phyloP scores from a whole-genome alignment of 2,329 filamentous ascomycete species.

The Colletotrichum liriopes region DNA sequence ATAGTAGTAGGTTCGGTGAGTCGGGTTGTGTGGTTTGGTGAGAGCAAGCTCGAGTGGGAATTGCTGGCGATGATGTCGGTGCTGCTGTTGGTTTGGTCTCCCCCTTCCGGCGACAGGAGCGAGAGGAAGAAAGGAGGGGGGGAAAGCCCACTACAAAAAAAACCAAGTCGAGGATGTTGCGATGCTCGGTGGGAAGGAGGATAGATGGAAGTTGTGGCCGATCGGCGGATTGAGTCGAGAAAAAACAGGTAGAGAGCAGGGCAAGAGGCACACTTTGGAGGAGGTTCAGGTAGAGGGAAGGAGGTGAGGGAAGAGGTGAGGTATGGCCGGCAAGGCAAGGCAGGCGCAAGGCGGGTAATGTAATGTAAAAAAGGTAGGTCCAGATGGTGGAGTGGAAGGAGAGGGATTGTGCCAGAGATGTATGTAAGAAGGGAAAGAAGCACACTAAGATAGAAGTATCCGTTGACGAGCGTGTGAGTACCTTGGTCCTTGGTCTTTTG shows the following conservation, averaged over 20 bases:
- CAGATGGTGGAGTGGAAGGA: constrained; percentile 28
- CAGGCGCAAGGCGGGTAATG: constrained; percentile 39
- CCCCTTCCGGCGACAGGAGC: background rate
- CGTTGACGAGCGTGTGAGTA: constrained; percentile 19
- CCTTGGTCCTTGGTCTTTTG: constrained; percentile 10
- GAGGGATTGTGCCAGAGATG: constrained; percentile 41
- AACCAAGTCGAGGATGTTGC: background rate
- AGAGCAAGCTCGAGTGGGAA: background rate
- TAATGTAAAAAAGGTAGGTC: constrained; percentile 37
- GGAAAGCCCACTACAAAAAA: background rate
- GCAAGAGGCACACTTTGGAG: constrained; percentile 1
- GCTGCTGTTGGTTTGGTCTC: background rate
- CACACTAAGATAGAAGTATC: constrained; percentile 31
- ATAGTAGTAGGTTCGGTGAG: background rate
- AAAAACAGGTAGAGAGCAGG: background rate
- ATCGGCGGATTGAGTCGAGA: constrained; percentile 29
- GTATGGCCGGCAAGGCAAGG: constrained; percentile 21
- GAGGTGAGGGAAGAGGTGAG: constrained; percentile 21
- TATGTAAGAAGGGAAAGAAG: constrained; percentile 36
- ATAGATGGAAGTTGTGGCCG: constrained; percentile 7
- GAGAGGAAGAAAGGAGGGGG: background rate
- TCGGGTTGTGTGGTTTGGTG: background rate
- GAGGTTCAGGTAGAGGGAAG: constrained; percentile 13
- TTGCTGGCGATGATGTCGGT: constrained; percentile 1
- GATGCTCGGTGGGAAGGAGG: constrained; percentile 11